phyloP scores from a whole-genome alignment of 2,329 filamentous ascomycete genomes.

The Fusarium miscanthi region DNA sequence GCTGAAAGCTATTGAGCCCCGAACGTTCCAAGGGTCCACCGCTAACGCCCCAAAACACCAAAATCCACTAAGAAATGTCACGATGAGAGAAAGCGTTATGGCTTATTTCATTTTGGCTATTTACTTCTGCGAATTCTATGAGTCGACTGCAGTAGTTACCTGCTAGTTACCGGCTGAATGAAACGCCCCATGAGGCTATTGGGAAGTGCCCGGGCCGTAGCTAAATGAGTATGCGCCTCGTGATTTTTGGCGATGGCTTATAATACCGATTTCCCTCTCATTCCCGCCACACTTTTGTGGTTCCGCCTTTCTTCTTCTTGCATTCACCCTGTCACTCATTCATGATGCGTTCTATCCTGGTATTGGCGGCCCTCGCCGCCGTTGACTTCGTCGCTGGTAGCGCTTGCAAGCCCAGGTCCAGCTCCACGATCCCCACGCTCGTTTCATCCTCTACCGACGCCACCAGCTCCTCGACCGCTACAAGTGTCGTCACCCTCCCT shows the following conservation, averaged over 20 bases:
- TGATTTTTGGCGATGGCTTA: not conserved
- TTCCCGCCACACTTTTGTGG: fast-evolving
- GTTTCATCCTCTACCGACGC: not conserved
- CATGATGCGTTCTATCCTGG: not conserved
- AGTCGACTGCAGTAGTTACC: fast-evolving
- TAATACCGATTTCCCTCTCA: fast-evolving
- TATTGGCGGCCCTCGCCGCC: not conserved
- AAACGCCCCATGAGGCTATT: not conserved
- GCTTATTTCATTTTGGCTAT: not conserved
- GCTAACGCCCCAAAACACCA: not conserved
- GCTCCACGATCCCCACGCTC: not conserved
- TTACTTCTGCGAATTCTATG: fast-evolving
- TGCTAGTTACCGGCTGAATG: not conserved
- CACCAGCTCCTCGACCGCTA: not conserved
- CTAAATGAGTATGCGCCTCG: not conserved
- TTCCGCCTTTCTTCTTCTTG: fast-evolving
- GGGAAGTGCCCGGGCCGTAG: too few relatives aligned
- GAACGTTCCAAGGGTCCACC: not conserved
- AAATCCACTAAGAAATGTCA: not conserved
- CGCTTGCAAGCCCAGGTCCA: conserved; percentile 5
- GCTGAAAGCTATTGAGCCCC: not conserved
- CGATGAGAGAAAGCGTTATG: not conserved
- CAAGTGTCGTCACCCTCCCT: not conserved
- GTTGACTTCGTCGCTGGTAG: not conserved
- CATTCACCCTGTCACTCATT: not conserved